Conservation (phyloP, 2,329 filamentous ascomycete genomes). For the Neofusicoccum kwambonambiense region DNA sequence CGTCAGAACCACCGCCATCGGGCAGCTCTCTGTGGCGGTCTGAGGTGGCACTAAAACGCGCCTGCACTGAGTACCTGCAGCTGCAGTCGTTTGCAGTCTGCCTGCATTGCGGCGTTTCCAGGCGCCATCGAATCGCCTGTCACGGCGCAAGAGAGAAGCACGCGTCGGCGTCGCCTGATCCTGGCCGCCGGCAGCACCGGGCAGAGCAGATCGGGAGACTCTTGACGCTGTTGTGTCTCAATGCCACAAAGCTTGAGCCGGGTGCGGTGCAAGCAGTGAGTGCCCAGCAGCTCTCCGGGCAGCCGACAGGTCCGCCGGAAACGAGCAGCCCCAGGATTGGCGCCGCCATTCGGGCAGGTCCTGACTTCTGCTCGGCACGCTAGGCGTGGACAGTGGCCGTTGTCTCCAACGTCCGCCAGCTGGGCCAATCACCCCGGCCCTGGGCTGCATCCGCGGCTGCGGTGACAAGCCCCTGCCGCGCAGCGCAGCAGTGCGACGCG, state of each 20-base stretch:
- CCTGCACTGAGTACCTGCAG: constrained; percentile 3
- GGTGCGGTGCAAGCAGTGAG: not conserved
- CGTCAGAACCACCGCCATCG: not conserved
- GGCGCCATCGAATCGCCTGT: not conserved
- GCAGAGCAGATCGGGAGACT: not conserved
- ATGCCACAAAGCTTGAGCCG: constrained; percentile 1
- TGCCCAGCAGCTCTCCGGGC: not conserved
- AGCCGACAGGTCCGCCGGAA: not conserved
- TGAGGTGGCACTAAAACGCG: constrained; percentile 5
- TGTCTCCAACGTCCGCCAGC: constrained; percentile 2
- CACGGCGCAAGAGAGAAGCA: not conserved
- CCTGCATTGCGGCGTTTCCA: not conserved
- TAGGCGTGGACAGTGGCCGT: not conserved
- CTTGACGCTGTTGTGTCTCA: not conserved
- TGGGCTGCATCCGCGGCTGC: not conserved
- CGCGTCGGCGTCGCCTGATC: not conserved
- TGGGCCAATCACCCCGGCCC: not conserved
- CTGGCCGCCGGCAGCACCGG: not conserved
- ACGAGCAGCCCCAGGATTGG: not conserved
- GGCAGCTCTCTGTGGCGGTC: not conserved
- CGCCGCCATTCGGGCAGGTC: constrained; percentile 2
- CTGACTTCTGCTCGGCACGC: not conserved
- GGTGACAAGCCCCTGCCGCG: not conserved
- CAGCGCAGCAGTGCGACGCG: not conserved
- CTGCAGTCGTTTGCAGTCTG: not conserved